phyloP scores from a whole-genome alignment of 306 rosid genomes.

The Trifolium subterraneum region DNA sequence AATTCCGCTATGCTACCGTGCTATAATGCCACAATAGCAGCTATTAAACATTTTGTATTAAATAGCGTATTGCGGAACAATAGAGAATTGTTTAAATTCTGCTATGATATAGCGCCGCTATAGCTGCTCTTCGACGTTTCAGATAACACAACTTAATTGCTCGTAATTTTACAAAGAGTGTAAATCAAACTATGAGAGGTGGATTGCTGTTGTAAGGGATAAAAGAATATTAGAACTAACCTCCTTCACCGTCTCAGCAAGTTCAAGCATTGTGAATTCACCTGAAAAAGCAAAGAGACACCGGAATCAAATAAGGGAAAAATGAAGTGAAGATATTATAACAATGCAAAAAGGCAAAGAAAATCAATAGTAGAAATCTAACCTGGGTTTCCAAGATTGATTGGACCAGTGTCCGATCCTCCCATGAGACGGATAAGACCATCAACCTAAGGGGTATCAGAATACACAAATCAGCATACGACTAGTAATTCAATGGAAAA shows the following conservation, averaged over 20 bases:
- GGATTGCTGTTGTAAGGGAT: conserved; percentile 15
- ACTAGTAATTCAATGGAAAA: conserved; percentile 20
- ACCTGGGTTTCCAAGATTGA: conserved; percentile 94
- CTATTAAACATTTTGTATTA: too few species aligned
- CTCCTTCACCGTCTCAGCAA: conserved; percentile 96
- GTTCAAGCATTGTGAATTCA: conserved; percentile 95
- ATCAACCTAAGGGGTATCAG: conserved; percentile 59
- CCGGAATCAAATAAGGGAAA: neutral
- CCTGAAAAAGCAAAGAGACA: conserved; percentile 56
- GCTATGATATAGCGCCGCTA: neutral
- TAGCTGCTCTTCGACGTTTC: too few species aligned
- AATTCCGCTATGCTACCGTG: neutral
- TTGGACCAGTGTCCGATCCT: conserved; percentile 79
- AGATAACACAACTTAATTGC: too few species aligned
- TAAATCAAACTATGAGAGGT: neutral
- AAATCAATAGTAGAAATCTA: conserved; percentile 18
- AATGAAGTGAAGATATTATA: conserved; percentile 24
- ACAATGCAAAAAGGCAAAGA: conserved; percentile 35
- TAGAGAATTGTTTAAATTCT: too few species aligned
- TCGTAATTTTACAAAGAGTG: neutral
- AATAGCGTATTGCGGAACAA: too few species aligned
- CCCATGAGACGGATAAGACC: conserved; percentile 86
- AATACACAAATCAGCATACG: conserved; percentile 22
- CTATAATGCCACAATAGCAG: too few species aligned
- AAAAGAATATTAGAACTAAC: conserved; percentile 50